Base-by-base conservation (phyloP, 129 eudicot genomes). In the Logfia minima region DNA sequence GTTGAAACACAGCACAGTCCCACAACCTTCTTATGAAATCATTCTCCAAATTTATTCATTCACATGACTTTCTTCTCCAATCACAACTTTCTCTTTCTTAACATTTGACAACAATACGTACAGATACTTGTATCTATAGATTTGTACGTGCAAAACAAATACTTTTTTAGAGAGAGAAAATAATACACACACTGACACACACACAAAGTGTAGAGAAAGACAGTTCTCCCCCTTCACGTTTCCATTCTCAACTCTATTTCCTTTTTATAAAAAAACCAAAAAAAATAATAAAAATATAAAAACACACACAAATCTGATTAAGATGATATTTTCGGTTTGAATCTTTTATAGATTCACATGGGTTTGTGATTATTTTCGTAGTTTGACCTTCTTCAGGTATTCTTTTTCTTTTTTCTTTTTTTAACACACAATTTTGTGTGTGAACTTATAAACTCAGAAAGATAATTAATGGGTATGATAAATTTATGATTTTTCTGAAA, bases 361-460 rank as follows among this genome's bases (percentile, higher is more conserved):
- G 81, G 74, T 70, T 77, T 74, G 66, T 78, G 26, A 48, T 24
- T 62, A 4, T 67, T 62, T 43, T 71, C 58, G 18, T 70, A 34
- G 75, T 77, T 77, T 66, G 79, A 79, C 83, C 64, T n/a, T 48
- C 68, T 82, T 39, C 55, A 34, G 84, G 84, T 74, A 74, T 76
- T 74, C 18, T 73, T 78, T 23, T 65, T 48, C 17, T 68, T 45
- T 82, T 16, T 75, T 60, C 70, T 32, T 32, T 75, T 66, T 32
- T 64, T 64, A 61, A 32, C 77, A 31, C 52, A 64, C 80, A 55
- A 10, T 23, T 76, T 14, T 75, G 77, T 74, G 70, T 68, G 31
- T 60, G 31, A 58, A 53, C 31, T n/a, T 80, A 17, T 29, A 34
- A 69, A 35, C 66, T 34, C 70, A 14, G 1, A n/a, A 17, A 58